Evolutionary conservation across 352 stramenopile genomes (phyloP), one percentile per base, ranked within the genome.

Genomic region (Phytophthora chlamydospora): DNA sequence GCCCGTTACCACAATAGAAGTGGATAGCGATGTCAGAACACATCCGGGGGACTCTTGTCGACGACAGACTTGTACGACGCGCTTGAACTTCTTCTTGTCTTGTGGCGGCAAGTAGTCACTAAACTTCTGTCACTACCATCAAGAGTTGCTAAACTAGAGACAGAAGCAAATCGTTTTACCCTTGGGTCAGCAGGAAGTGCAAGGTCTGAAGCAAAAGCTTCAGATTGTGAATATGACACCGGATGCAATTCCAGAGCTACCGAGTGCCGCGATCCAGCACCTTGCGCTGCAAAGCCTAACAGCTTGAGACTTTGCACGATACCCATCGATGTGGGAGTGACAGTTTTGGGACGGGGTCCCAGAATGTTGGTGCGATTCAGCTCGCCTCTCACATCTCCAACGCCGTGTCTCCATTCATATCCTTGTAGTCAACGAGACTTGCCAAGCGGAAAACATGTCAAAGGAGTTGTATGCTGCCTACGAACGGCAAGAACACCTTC

Each of bases 61-160:
- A 21, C 16, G 31, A 36, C 32, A 11, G 14, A 86, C 79, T 65
- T 89, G 76, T 3, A 80, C 73, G n/a, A 83, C 63, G 11, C 78
- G 62, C 64, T 89, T 86, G 54, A 88, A 86, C 34, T 69, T 84
- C 45, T 58, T 72, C 57, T 88, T 88, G 59, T 86, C 77, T 41
- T 87, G 80, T 8, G 78, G 73, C 4, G 71, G 21, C 21, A n/a
- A n/a, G n/a, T n/a, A n/a, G n/a, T 86, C 29, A 78, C 57, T 38
- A 51, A 31, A 13, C 21, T 24, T 24, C 21, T 24, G 21, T 24
- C 21, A n/a, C n/a, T 24, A 24, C 21, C 21, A 24, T 24, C 21
- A 24, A 24, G n/a, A n/a, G 21, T 24, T 24, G 1, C 3, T 24
- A 24, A 24, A 24, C 21, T n/a, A n/a, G n/a, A n/a, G n/a, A n/a